Conservation (phyloP, 2,329 filamentous ascomycete species). For the Parafenestella ontariensis region DNA sequence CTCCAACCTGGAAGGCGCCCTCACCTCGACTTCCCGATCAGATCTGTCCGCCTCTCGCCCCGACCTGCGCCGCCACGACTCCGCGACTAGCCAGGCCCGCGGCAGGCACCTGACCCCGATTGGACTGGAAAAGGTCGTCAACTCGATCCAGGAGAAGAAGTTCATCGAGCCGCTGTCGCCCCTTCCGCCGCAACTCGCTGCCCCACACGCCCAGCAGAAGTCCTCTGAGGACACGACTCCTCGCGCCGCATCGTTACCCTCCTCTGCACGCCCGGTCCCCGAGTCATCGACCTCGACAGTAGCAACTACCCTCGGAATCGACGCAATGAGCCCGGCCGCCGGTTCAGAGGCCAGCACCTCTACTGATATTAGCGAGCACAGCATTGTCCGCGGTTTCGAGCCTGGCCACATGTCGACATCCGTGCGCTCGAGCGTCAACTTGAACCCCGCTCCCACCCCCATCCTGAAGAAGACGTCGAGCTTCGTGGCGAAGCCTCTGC, state of each 20-base stretch:
- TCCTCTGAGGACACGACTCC: conserved; percentile 42
- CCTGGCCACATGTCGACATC: conserved; percentile 76
- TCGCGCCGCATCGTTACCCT: conserved; percentile 52
- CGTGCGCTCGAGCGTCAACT: conserved; percentile 66
- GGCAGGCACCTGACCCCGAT: conserved; percentile 90
- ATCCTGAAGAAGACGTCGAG: conserved; percentile 64
- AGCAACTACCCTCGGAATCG: conserved; percentile 51
- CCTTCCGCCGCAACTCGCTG: conserved; percentile 51
- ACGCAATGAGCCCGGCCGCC: conserved; percentile 48
- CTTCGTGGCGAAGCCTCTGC: conserved; percentile 35
- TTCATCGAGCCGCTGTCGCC: conserved; percentile 66
- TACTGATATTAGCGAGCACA: conserved; percentile 68
- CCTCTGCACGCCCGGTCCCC: conserved; percentile 56
- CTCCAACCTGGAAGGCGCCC: conserved; percentile 43
- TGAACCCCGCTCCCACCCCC: conserved; percentile 64
- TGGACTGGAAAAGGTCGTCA: conserved; percentile 92
- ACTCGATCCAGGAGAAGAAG: conserved; percentile 86
- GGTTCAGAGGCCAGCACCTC: conserved; percentile 69
- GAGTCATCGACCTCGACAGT: conserved; percentile 68
- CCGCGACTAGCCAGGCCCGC: conserved; percentile 71
- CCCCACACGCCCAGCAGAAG: conserved; percentile 18
- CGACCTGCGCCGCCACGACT: conserved; percentile 74
- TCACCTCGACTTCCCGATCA: conserved; percentile 57
- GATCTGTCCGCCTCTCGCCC: conserved; percentile 65
- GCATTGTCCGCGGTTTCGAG: conserved; percentile 85